These are phyloP conservation scores for Sphaerostilbella broomeana DNA, from an alignment of 2,329 filamentous ascomycete genomes.

Conservation along the genomic window DNA sequence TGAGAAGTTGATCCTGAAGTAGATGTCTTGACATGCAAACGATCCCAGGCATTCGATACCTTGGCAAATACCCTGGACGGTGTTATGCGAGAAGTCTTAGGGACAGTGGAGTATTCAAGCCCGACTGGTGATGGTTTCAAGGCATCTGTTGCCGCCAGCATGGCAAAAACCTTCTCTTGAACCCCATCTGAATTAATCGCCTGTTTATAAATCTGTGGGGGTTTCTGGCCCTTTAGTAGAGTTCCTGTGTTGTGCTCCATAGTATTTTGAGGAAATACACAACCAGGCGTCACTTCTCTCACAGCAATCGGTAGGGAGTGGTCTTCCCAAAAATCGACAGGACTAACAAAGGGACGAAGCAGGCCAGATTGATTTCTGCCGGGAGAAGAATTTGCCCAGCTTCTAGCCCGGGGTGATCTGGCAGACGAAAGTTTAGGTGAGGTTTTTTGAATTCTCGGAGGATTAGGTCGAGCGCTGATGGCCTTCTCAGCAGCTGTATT, in stretches of 20 bases:
- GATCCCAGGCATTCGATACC: conserved; percentile 28
- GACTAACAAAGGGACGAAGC: conserved; percentile 14
- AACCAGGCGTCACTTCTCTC: background rate
- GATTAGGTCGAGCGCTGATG: conserved; percentile 1
- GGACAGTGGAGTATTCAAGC: conserved; percentile 10
- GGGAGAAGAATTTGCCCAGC: conserved; percentile 13
- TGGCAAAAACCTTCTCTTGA: conserved; percentile 29
- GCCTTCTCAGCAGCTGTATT: background rate
- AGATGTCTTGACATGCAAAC: conserved; percentile 25
- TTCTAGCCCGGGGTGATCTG: background rate
- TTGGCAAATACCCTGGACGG: conserved; percentile 28
- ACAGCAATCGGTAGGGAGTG: conserved; percentile 16
- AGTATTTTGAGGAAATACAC: conserved; percentile 6
- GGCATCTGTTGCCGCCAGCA: conserved; percentile 31
- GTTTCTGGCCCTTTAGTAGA: conserved; percentile 1
- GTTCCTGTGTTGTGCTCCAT: conserved; percentile 3
- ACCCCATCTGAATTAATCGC: conserved; percentile 21
- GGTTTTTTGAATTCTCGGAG: conserved; percentile 12
- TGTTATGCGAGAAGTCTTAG: conserved; percentile 24
- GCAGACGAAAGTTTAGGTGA: conserved; percentile 11
- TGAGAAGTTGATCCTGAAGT: conserved; percentile 12
- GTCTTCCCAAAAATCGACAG: conserved; percentile 14
- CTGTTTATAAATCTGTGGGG: background rate
- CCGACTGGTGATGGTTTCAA: conserved; percentile 25
- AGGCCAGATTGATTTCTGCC: conserved; percentile 14